Percentiles rank a stretch among this genome's conserved stretches.
Conservation (phyloP, 2,329 filamentous ascomycete species). For the Aphanocladium album region DNA sequence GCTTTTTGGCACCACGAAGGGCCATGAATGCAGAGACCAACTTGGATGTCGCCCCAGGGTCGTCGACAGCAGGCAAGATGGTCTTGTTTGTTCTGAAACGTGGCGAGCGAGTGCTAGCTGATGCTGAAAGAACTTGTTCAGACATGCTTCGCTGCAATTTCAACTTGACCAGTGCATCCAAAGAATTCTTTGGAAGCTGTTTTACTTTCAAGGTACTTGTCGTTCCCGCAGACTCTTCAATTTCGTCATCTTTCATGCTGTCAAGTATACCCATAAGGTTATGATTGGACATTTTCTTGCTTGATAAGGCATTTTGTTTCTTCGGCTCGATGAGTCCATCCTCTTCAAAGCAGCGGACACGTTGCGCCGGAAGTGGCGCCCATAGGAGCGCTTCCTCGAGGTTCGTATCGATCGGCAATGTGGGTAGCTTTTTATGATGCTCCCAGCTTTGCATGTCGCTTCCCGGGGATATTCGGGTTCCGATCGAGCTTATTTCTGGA, state of each 20-base stretch:
- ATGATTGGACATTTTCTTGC: not conserved
- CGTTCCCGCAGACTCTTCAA: not conserved
- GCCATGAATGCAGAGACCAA: constrained; percentile 29
- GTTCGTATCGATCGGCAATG: not conserved
- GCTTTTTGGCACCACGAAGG: constrained; percentile 25
- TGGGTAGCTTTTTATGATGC: not conserved
- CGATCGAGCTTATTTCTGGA: too few relatives aligned
- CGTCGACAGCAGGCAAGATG: constrained; percentile 15
- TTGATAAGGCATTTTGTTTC: too few relatives aligned
- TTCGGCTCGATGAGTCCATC: not conserved
- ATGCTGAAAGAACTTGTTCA: not conserved
- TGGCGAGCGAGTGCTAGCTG: not conserved
- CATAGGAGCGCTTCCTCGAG: not conserved
- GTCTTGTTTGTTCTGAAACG: not conserved
- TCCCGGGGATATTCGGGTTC: too few relatives aligned
- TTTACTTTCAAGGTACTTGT: not conserved
- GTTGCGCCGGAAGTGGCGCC: not conserved
- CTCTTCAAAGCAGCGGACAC: not conserved
- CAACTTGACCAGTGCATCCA: not conserved
- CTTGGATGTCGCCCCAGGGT: constrained; percentile 22
- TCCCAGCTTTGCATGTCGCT: not conserved
- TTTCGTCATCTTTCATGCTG: not conserved
- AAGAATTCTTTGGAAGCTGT: not conserved
- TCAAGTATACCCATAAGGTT: not conserved
- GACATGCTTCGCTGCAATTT: not conserved